These are phyloP conservation scores for Botrytis pseudocinerea DNA, from an alignment of 2,329 filamentous ascomycete species.

Conservation along the genomic window DNA sequence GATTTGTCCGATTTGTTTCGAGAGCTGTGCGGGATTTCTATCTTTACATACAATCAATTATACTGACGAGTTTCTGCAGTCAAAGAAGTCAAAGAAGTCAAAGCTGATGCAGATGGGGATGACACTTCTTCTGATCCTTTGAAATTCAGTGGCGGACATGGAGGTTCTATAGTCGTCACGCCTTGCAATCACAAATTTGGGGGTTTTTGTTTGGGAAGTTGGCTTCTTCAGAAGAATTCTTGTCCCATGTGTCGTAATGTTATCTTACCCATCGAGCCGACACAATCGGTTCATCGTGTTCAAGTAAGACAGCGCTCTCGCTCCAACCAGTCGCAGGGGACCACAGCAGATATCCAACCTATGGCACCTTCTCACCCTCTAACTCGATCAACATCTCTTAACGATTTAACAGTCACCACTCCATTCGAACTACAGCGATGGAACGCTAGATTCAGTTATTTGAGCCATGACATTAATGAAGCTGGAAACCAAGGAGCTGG, in stretches of 20 bases:
- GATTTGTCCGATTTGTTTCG: not conserved
- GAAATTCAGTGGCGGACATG: no score
- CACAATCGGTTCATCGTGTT: not conserved
- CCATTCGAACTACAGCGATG: not conserved
- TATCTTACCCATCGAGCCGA: not conserved
- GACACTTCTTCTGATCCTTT: not conserved
- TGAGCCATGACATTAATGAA: no score
- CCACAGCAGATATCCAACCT: no score
- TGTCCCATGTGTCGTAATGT: not conserved
- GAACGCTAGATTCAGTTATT: not conserved
- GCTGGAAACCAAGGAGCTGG: no score
- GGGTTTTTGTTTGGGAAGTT: not conserved
- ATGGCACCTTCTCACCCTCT: not conserved
- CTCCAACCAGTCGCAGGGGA: not conserved
- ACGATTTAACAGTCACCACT: not conserved
- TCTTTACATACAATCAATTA: not conserved
- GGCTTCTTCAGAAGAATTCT: not conserved
- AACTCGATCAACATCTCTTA: not conserved
- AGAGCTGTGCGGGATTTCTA: not conserved
- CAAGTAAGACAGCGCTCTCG: not conserved
- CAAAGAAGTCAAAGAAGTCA: no score
- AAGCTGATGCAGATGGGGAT: no score
- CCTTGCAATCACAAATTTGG: slow-evolving; percentile 15
- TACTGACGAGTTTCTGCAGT: not conserved
- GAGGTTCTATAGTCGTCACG: not conserved